Base-by-base conservation (phyloP, 495 filamentous ascomycete species). In the Podospora sp. region DNA sequence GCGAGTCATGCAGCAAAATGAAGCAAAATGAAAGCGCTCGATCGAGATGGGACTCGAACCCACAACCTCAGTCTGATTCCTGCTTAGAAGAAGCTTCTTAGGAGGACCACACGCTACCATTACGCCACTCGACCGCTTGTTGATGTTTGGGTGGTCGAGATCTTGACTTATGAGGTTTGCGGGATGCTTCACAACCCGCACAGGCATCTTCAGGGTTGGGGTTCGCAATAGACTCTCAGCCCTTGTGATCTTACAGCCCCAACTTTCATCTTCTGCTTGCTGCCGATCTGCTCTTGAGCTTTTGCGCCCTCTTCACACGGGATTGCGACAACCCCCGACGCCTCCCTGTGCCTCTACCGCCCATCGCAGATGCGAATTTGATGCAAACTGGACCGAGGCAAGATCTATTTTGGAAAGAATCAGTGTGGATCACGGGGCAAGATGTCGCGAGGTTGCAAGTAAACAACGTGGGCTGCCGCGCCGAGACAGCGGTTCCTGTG, bases 1-100 rank as follows among this genome's bases (percentile, higher is more conserved):
- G n/a, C n/a, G n/a, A n/a, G 29, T 33, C 29, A 8, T 4, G 29
- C 27, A 59, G 18, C 11, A 40, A 4, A 35, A 49, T 62, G 16
- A 62, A 50, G 5, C 8, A 60, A 61, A 61, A 61, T 12, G 21
- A 18, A 46, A 61, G 20, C 21, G 24, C 33, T 46, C 60, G 60
- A 63, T 46, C 40, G 29, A 50, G 46, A 52, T 63, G 60, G 60
- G 60, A 63, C 60, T 63, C 60, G 60, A 63, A 63, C 60, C 60
- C 60, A 63, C 60, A 63, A 52, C 25, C 60, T 62, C 35, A 62
- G 60, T 62, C 60, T 62, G 35, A 51, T n/a, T 49, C 60, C 21
- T 29, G 49, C 21, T 2, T 36, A 22, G 29, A 4, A 3, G 29
- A 4, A 33, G 8, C 29, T 33, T 8, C 29, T 33, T 63, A 63